These are phyloP conservation scores for Albophoma yamanashiensis DNA, from an alignment of 2,329 filamentous ascomycete genomes.

Conservation along the genomic window DNA sequence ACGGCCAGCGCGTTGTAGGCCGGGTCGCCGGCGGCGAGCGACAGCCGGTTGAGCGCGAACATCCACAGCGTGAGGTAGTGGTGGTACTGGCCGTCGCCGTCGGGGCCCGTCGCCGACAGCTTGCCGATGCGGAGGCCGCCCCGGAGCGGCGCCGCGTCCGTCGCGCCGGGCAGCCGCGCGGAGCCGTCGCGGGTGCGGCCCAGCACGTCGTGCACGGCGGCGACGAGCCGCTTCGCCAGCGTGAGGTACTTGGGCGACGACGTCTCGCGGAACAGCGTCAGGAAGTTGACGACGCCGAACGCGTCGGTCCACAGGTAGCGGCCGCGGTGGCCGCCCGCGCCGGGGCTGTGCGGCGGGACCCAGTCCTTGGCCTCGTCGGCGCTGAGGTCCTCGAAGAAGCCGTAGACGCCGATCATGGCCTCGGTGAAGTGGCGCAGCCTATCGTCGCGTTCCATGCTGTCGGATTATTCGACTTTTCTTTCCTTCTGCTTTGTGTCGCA, in stretches of 20 bases:
- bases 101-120: conserved; percentile 31
- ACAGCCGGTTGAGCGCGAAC: conserved; percentile 47
- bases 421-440: conserved; percentile 15
- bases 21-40: conserved; percentile 32
- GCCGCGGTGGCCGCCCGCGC: conserved; percentile 42
- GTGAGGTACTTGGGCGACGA: conserved; percentile 28
- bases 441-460: not conserved
- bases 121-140: conserved; percentile 51
- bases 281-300: conserved; percentile 47
- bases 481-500: not conserved
- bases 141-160: conserved; percentile 35
- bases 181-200: conserved; percentile 39
- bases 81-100: conserved; percentile 50
- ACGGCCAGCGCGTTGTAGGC: conserved; percentile 40
- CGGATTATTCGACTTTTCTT: not conserved
- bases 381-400: conserved; percentile 14
- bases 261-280: conserved; percentile 38
- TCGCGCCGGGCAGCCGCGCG: conserved; percentile 36
- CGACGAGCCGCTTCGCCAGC: conserved; percentile 35
- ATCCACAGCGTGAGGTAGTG: conserved; percentile 54
- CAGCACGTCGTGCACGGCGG: conserved; percentile 40
- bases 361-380: conserved; percentile 21
- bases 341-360: conserved; percentile 32
- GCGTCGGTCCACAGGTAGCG: conserved; percentile 52
- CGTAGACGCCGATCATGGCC: conserved; percentile 27